Percentiles rank a stretch among this genome's conserved stretches.
Evolutionary conservation across 2,329 filamentous ascomycete species (phyloP).

Genomic region (Parascedosporium putredinis): DNA sequence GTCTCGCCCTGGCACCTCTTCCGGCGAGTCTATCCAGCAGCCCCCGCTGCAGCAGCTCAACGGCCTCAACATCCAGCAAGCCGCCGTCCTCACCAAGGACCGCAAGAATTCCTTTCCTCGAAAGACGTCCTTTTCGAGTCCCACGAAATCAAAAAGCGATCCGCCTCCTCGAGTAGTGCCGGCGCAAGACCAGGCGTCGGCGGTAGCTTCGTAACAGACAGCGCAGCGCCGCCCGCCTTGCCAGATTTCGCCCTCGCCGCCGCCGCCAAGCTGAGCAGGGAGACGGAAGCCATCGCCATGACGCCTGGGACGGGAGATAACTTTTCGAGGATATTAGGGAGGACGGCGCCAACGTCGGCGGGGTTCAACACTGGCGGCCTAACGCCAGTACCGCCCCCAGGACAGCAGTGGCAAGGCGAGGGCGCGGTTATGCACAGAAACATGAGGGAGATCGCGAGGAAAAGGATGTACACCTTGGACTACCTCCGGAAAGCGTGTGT

Average conservation of each 20-base stretch:
- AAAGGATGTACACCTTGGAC: slow-evolving; percentile 87
- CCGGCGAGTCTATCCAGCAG: slow-evolving; percentile 5
- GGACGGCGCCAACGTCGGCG: slow-evolving; percentile 27
- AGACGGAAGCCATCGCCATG: slow-evolving; percentile 17
- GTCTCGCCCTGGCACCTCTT: slow-evolving; percentile 7
- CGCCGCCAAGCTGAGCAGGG: slow-evolving; percentile 31
- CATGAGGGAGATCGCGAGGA: slow-evolving; percentile 77
- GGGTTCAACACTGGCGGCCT: slow-evolving; percentile 14
- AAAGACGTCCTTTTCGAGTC: slow-evolving; percentile 39
- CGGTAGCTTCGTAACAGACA: slow-evolving; percentile 30
- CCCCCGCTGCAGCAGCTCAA: neutral
- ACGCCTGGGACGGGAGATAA: slow-evolving; percentile 23
- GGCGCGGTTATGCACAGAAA: slow-evolving; percentile 43
- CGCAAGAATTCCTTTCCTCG: slow-evolving; percentile 43
- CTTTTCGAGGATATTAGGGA: slow-evolving; percentile 33
- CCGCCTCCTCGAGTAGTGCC: slow-evolving; percentile 30
- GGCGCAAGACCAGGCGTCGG: slow-evolving; percentile 24
- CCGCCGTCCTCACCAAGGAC: slow-evolving; percentile 25
- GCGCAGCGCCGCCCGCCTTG: slow-evolving; percentile 38
- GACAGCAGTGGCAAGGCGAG: slow-evolving; percentile 23
- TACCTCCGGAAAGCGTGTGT: slow-evolving; percentile 86
- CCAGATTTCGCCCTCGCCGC: slow-evolving; percentile 43
- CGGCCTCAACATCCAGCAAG: neutral
- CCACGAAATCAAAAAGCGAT: slow-evolving; percentile 24
- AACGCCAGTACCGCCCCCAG: slow-evolving; percentile 17